Conservation (phyloP, 2,329 filamentous ascomycete genomes). For the Aspergillus novofumigatus region DNA sequence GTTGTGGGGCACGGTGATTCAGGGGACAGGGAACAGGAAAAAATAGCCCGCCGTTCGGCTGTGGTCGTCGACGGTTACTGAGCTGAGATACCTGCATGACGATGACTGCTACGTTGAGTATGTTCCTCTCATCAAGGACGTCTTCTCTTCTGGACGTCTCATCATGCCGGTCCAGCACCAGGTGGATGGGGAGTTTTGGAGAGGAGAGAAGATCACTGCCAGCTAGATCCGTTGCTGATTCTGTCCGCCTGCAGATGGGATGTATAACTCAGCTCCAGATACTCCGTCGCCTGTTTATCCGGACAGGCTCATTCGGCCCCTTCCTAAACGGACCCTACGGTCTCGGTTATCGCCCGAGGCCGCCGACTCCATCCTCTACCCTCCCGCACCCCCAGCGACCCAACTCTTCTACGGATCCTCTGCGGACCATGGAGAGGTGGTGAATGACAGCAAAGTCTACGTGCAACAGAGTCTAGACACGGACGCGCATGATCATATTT, state of each 20-base stretch:
- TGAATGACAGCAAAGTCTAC: slow-evolving; percentile 43
- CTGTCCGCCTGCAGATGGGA: slow-evolving; percentile 41
- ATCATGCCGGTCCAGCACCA: slow-evolving; percentile 9
- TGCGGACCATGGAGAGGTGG: slow-evolving; percentile 53
- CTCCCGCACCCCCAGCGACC: slow-evolving; percentile 64
- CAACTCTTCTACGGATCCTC: slow-evolving; percentile 73
- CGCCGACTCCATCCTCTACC: slow-evolving; percentile 76
- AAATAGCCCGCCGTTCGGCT: slow-evolving; percentile 19
- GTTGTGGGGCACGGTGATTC: background rate
- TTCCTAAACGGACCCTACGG: slow-evolving; percentile 83
- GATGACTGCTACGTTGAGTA: slow-evolving; percentile 44
- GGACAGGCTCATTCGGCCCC: slow-evolving; percentile 85
- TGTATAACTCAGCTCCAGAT: slow-evolving; percentile 56
- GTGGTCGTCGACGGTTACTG: slow-evolving; percentile 27
- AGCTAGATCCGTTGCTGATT: slow-evolving; percentile 36
- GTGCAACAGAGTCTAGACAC: slow-evolving; percentile 42
- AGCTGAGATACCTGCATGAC: slow-evolving; percentile 26
- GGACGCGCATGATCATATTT: slow-evolving; percentile 35
- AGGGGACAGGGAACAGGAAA: slow-evolving; percentile 10
- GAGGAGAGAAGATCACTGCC: slow-evolving; percentile 11
- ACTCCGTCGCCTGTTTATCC: slow-evolving; percentile 76
- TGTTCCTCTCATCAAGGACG: slow-evolving; percentile 24
- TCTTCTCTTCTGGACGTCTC: slow-evolving; percentile 13
- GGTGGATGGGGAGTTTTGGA: slow-evolving; percentile 9
- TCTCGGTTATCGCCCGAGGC: slow-evolving; percentile 82